Evolutionary conservation across 495 filamentous ascomycete genomes (phyloP).

Genomic region (Hypoxylon trugodes): DNA sequence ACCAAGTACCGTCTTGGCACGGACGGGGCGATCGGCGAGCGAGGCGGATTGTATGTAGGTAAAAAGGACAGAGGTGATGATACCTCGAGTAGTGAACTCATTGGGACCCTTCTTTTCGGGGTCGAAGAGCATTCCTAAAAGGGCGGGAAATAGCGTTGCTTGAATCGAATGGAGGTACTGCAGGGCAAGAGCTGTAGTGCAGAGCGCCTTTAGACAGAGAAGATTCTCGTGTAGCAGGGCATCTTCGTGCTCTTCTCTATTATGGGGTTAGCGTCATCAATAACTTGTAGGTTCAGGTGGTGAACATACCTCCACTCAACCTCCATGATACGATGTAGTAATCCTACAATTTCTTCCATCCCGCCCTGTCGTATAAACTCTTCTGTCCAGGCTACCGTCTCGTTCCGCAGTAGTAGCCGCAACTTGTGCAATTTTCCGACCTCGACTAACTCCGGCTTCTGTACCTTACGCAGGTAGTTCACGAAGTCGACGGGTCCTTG

Average conservation of each 20-base stretch:
- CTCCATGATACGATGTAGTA: slow-evolving; percentile 89
- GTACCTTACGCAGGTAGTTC: slow-evolving; percentile 76
- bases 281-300: neutral
- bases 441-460: slow-evolving; percentile 82
- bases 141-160: slow-evolving; percentile 80
- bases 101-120: slow-evolving; percentile 96
- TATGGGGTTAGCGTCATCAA: slow-evolving; percentile 33
- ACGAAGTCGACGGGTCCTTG: slow-evolving; percentile 81
- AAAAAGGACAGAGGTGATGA: slow-evolving; percentile 86
- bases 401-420: slow-evolving; percentile 87
- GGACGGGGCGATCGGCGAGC: slow-evolving; percentile 60
- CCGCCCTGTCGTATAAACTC: slow-evolving; percentile 87
- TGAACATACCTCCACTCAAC: slow-evolving; percentile 90
- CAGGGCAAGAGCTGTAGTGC: slow-evolving; percentile 86
- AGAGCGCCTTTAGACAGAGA: slow-evolving; percentile 92
- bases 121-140: slow-evolving; percentile 91
- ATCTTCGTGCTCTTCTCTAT: slow-evolving; percentile 95
- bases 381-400: slow-evolving; percentile 94
- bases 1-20: slow-evolving; percentile 73
- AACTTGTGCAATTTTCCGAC: slow-evolving; percentile 96
- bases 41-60: slow-evolving; percentile 75
- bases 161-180: slow-evolving; percentile 83
- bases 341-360: slow-evolving; percentile 87
- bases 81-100: slow-evolving; percentile 90
- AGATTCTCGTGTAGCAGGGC: slow-evolving; percentile 89